Conservation (phyloP, 1,284 basidiomycete species). For the Clitocybe nebularis region DNA sequence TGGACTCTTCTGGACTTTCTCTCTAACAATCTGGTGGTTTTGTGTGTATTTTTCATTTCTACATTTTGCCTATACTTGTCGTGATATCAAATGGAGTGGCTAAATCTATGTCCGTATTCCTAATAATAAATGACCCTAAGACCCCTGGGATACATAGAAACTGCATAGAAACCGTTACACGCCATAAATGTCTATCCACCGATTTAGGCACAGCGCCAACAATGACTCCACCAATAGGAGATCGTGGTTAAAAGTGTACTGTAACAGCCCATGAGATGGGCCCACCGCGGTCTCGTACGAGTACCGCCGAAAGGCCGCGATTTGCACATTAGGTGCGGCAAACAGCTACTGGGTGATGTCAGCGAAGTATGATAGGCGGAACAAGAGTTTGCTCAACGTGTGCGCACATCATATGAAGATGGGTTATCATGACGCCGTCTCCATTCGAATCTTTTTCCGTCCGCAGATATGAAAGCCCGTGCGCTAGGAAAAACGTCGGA, state of each 20-base stretch:
- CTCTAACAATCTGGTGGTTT: conserved; percentile 10
- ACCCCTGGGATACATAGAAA: conserved; percentile 12
- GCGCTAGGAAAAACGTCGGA: conserved; percentile 37
- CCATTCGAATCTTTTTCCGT: conserved; percentile 60
- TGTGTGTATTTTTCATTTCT: conserved; percentile 20
- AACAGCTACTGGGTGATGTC: conserved; percentile 36
- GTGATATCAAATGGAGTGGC: conserved; percentile 19
- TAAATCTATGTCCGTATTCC: conserved; percentile 17
- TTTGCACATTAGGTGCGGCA: conserved; percentile 38
- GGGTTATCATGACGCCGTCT: conserved; percentile 42
- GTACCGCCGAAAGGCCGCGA: conserved; percentile 56
- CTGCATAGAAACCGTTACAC: conserved; percentile 23
- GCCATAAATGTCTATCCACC: conserved; percentile 63
- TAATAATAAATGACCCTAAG: conserved; percentile 16
- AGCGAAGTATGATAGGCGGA: conserved; percentile 10
- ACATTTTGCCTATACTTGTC: conserved; percentile 17
- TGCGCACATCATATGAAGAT: conserved; percentile 58
- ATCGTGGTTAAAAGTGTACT: conserved; percentile 59
- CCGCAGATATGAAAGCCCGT: conserved; percentile 52
- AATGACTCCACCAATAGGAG: conserved; percentile 58
- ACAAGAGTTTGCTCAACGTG: conserved; percentile 10
- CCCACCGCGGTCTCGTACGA: conserved; percentile 55
- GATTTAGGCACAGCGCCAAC: conserved; percentile 64
- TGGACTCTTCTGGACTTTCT: conserved; percentile 8
- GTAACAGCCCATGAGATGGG: conserved; percentile 55